phyloP scores from a whole-genome alignment of 2,329 filamentous ascomycete species.

The Sporothrix humicola region DNA sequence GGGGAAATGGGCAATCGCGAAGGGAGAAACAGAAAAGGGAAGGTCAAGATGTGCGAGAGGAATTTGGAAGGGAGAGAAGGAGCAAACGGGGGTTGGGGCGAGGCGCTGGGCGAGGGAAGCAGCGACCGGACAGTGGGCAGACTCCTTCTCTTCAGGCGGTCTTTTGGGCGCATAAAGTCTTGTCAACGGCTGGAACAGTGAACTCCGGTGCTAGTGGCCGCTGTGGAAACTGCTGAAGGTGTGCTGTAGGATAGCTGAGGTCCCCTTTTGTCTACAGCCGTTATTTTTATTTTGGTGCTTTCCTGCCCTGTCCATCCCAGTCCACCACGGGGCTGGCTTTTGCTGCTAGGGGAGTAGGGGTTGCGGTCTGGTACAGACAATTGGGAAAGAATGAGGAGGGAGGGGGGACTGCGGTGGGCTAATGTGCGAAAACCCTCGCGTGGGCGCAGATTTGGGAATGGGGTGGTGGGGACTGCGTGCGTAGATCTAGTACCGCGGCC shows the following conservation, averaged over 20 bases:
- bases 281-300: neutral
- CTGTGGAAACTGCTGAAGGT: neutral
- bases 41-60: constrained; percentile 34
- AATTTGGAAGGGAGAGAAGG: constrained; percentile 36
- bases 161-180: neutral
- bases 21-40: constrained; percentile 27
- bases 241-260: constrained; percentile 21
- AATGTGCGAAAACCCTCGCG: constrained; percentile 33
- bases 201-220: neutral
- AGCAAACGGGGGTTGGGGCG: constrained; percentile 42
- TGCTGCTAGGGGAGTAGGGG: constrained; percentile 3
- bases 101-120: constrained; percentile 25
- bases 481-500: constrained; percentile 40
- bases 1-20: constrained; percentile 18
- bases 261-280: constrained; percentile 6
- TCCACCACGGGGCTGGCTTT: constrained; percentile 5
- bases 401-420: constrained; percentile 28
- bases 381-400: constrained; percentile 17
- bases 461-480: constrained; percentile 31
- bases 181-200: neutral
- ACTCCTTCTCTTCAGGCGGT: neutral
- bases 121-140: constrained; percentile 2
- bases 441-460: constrained; percentile 38
- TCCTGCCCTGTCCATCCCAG: neutral
- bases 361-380: neutral